Conservation (phyloP, 2,329 filamentous ascomycete species). For the Polychaeton citri region DNA sequence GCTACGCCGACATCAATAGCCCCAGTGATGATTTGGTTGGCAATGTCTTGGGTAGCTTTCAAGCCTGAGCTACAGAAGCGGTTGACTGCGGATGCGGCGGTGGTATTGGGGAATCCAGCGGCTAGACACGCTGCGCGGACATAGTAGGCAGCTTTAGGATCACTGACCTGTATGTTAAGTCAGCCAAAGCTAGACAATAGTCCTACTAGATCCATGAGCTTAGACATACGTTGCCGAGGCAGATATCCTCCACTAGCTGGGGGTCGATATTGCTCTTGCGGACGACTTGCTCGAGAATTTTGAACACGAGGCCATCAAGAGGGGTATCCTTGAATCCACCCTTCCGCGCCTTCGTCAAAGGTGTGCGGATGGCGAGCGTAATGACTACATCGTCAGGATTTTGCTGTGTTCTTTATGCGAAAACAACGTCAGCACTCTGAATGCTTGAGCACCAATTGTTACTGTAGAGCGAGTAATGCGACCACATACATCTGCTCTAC, state of each 20-base stretch:
- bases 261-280: slow-evolving; percentile 19
- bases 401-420: slow-evolving; percentile 28
- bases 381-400: slow-evolving; percentile 96
- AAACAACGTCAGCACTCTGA: slow-evolving; percentile 36
- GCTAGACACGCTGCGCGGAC: slow-evolving; percentile 76
- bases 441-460: slow-evolving; percentile 35
- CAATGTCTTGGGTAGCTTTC: slow-evolving; percentile 89
- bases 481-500: slow-evolving; percentile 61
- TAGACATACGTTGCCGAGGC: slow-evolving; percentile 67
- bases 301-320: slow-evolving; percentile 75
- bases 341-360: slow-evolving; percentile 76
- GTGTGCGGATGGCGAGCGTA: slow-evolving; percentile 79
- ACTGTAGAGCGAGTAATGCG: slow-evolving; percentile 48
- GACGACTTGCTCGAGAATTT: slow-evolving; percentile 55
- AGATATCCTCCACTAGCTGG: slow-evolving; percentile 51
- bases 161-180: slow-evolving; percentile 54
- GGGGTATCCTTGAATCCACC: slow-evolving; percentile 90
- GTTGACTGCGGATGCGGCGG: slow-evolving; percentile 70
- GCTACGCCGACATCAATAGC: slow-evolving; percentile 81
- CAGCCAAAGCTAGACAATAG: too few relatives aligned
- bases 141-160: slow-evolving; percentile 80
- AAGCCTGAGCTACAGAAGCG: slow-evolving; percentile 96
- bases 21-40: slow-evolving; percentile 67
- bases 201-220: too few relatives aligned
- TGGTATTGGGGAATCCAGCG: slow-evolving; percentile 86